These are phyloP conservation scores for Scheffersomyces illinoinensis DNA, from an alignment of 1,139 yeast species.

Conservation along the genomic window DNA sequence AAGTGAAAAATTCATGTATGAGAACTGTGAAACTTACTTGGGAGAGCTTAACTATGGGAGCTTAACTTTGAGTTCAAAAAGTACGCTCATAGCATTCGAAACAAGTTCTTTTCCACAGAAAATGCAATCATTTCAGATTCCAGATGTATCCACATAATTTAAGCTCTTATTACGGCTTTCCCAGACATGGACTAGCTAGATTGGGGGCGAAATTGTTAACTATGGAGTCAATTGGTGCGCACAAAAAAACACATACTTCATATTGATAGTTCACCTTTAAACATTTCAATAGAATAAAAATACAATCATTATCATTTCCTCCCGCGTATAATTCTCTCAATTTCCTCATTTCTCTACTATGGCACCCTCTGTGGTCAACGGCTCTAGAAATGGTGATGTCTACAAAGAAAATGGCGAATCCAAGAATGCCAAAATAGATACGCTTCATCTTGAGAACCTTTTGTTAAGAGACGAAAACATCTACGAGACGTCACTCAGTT, in stretches of 20 bases:
- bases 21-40: background rate
- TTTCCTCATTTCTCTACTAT: background rate
- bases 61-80: too few relatives aligned
- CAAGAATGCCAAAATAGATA: conserved; percentile 18
- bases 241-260: background rate
- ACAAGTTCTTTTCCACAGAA: background rate
- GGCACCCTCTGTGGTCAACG: conserved; percentile 12
- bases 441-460: conserved; percentile 41
- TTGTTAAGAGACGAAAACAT: conserved; percentile 47
- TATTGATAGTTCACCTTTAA: background rate
- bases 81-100: background rate
- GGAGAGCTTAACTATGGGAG: background rate
- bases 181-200: too few relatives aligned
- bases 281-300: background rate
- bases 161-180: too few relatives aligned
- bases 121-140: background rate
- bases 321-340: background rate
- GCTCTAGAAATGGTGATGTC: conserved; percentile 1
- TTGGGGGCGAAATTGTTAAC: background rate
- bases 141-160: too few relatives aligned
- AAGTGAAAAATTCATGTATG: background rate
- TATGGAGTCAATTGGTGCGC: background rate
- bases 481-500: conserved; percentile 50
- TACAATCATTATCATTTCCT: background rate
- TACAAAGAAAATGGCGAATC: conserved; percentile 2